Conservation (phyloP, 23 red algal species). For the Gracilaria domingensis region DNA sequence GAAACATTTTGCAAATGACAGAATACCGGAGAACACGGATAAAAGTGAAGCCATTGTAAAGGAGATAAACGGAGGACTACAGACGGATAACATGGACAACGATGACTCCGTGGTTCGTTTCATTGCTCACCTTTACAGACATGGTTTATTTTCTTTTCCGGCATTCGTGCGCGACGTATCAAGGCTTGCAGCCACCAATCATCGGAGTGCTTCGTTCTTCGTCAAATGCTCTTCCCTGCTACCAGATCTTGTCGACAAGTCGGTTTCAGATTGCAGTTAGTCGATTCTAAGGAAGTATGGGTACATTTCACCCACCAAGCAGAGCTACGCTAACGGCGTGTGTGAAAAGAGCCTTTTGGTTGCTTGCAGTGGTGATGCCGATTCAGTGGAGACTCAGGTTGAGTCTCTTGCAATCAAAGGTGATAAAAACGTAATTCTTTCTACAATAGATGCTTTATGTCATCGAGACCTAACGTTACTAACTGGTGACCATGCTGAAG, state of each 20-base stretch:
- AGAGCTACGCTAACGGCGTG: neutral
- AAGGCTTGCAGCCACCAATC: conserved; percentile 17
- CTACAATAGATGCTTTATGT: conserved; percentile 44
- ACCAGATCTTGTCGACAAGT: conserved; percentile 38
- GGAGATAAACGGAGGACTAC: neutral
- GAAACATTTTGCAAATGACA: conserved; percentile 33
- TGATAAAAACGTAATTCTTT: conserved; percentile 21
- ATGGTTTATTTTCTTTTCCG: conserved; percentile 27
- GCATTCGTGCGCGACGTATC: conserved; percentile 44
- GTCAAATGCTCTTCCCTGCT: conserved; percentile 51
- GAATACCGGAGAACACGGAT: neutral
- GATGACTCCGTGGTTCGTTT: conserved; percentile 56
- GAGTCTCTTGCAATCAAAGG: neutral
- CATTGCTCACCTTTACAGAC: conserved; percentile 51
- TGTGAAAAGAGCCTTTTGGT: conserved; percentile 26
- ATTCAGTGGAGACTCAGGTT: conserved; percentile 4
- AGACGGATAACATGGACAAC: conserved; percentile 6
- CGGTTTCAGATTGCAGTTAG: conserved; percentile 40
- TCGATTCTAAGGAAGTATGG: conserved; percentile 62
- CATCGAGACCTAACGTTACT: neutral
- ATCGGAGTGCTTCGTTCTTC: conserved; percentile 29
- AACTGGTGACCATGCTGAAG: neutral
- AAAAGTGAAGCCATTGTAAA: conserved; percentile 8
- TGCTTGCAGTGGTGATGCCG: conserved; percentile 14
- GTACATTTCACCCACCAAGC: conserved; percentile 31